Conservation (phyloP, 2,329 filamentous ascomycete genomes). For the Aureobasidium sp. region DNA sequence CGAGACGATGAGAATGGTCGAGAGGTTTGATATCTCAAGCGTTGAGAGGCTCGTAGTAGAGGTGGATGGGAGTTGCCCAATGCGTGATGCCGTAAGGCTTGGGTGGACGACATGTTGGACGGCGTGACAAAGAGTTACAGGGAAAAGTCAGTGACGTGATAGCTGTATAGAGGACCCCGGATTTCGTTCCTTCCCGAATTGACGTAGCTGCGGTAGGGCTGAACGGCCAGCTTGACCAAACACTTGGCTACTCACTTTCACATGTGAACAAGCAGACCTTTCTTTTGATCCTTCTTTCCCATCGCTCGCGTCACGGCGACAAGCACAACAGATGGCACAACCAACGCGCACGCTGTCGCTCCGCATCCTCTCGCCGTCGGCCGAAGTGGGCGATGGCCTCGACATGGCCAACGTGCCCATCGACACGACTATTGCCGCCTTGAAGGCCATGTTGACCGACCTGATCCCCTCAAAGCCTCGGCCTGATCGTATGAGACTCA, state of each 20-base stretch:
- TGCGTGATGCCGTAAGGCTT: background rate
- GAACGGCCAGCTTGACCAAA: constrained; percentile 4
- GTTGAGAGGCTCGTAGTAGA: background rate
- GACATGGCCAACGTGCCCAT: constrained; percentile 18
- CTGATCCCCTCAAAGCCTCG: constrained; percentile 39
- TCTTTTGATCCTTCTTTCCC: background rate
- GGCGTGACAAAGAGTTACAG: background rate
- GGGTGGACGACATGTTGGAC: constrained; percentile 7
- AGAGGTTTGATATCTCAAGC: background rate
- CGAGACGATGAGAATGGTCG: constrained; percentile 14
- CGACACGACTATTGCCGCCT: constrained; percentile 39
- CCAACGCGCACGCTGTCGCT: constrained; percentile 9
- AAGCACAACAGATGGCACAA: background rate
- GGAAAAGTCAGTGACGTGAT: constrained; percentile 3
- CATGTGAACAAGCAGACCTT: background rate
- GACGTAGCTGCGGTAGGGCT: background rate
- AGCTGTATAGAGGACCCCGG: background rate
- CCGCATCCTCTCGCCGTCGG: constrained; percentile 14
- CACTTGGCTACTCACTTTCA: background rate
- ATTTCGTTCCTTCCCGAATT: constrained; percentile 1
- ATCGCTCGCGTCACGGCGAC: background rate
- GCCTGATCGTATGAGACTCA: constrained; percentile 45
- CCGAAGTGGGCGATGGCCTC: constrained; percentile 7
- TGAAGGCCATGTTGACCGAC: constrained; percentile 46
- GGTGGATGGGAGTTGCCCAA: background rate